These are phyloP conservation scores for Penicillium italicum DNA, from an alignment of 2,329 filamentous ascomycete genomes.

Conservation along the genomic window DNA sequence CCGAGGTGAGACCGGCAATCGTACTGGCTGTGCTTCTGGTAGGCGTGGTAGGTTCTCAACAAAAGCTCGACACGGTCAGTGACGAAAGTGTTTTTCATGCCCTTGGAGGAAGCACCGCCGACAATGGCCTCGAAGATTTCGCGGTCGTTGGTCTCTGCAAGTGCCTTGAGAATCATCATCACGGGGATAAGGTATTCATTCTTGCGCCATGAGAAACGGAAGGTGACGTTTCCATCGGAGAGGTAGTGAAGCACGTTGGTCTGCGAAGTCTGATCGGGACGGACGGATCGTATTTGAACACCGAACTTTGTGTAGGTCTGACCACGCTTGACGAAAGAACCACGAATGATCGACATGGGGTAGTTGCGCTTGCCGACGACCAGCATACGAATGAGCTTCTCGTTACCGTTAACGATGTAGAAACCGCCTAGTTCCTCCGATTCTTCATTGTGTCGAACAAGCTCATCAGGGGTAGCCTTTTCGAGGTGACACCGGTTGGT, in stretches of 20 bases:
- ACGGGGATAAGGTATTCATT: slow-evolving; percentile 94
- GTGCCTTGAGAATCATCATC: slow-evolving; percentile 93
- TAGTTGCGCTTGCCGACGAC: slow-evolving; percentile 89
- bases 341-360: slow-evolving; percentile 87
- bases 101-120: slow-evolving; percentile 70
- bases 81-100: slow-evolving; percentile 82
- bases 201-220: slow-evolving; percentile 97
- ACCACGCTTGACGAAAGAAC: slow-evolving; percentile 84
- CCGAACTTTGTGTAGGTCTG: slow-evolving; percentile 83
- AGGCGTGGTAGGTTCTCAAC: slow-evolving; percentile 87
- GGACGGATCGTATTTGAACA: slow-evolving; percentile 85
- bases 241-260: slow-evolving; percentile 97
- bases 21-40: slow-evolving; percentile 74
- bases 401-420: slow-evolving; percentile 95
- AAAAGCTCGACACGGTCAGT: slow-evolving; percentile 91
- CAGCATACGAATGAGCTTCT: slow-evolving; percentile 92
- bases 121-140: slow-evolving; percentile 95
- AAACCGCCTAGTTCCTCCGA: slow-evolving; percentile 95
- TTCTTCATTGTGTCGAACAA: slow-evolving; percentile 88
- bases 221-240: slow-evolving; percentile 91
- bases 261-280: slow-evolving; percentile 96
- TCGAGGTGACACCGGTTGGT: slow-evolving; percentile 90
- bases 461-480: slow-evolving; percentile 72
- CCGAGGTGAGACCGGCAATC: slow-evolving; percentile 85
- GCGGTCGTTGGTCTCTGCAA: slow-evolving; percentile 92